Evolutionary conservation across 805 yeast genomes (phyloP).

Genomic region (Lipomyces spencermartinsiae): DNA sequence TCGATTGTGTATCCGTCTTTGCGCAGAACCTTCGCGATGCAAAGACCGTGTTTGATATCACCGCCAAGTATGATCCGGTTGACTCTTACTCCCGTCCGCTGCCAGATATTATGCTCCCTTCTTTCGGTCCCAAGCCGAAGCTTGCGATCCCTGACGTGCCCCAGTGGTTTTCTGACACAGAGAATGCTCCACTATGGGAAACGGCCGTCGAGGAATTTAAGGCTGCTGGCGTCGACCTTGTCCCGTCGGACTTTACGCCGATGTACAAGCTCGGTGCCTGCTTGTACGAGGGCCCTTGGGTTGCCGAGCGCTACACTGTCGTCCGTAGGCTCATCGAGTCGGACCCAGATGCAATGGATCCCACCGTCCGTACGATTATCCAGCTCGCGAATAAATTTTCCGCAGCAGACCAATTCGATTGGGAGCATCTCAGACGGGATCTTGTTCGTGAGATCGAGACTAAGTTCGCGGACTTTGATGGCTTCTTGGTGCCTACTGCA

Average conservation of each 20-base stretch:
- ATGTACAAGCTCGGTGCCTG: constrained; percentile 81
- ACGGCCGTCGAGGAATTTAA: constrained; percentile 62
- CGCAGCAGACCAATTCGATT: constrained; percentile 85
- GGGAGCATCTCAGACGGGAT: constrained; percentile 84
- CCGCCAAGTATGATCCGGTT: constrained; percentile 73
- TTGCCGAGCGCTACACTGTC: constrained; percentile 91
- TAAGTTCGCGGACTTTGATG: constrained; percentile 67
- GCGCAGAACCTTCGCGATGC: constrained; percentile 82
- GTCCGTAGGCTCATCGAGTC: constrained; percentile 69
- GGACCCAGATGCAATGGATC: constrained; percentile 66
- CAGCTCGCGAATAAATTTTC: constrained; percentile 74
- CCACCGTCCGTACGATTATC: constrained; percentile 78
- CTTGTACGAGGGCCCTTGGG: constrained; percentile 98
- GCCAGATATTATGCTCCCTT: constrained; percentile 67
- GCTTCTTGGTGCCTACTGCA: constrained; percentile 87
- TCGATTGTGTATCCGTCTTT: constrained; percentile 90
- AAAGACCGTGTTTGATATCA: constrained; percentile 69
- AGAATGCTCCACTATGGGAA: constrained; percentile 72
- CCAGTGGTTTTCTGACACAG: constrained; percentile 83
- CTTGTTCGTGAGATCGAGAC: constrained; percentile 69
- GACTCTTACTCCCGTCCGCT: constrained; percentile 83
- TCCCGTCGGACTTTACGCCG: constrained; percentile 72
- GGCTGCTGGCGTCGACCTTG: constrained; percentile 63
- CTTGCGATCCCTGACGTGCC: constrained; percentile 78
- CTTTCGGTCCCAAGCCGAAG: constrained; percentile 63